Evolutionary conservation across 768 basidiomycete species (phyloP), one percentile per base, ranked within the genome.

Genomic region (Tricholoma terreum): DNA sequence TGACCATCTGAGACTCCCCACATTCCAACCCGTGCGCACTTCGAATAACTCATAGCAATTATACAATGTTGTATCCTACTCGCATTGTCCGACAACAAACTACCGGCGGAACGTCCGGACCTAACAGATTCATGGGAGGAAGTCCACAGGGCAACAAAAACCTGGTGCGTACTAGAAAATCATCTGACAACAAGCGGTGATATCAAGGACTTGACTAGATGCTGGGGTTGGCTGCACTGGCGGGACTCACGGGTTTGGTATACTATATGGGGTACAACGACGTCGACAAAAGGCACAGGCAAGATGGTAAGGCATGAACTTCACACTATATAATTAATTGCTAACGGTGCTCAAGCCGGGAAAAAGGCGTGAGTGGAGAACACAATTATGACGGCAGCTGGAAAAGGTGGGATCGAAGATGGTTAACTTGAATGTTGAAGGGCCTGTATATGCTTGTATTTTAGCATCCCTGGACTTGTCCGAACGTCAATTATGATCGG

Each of bases 241-340:
- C 58, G 6, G 66, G 57, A 7, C 24, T 65, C 14, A 62, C 66
- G 2, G 52, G 59, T 17, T 27, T 63, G 24, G 64, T 56, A 14
- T 67, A 67, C 52, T 65, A 58, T 49, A 48, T 54, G 56, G 66
- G 64, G 19, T 67, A 62, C 36, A 59, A 57, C 35, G 66, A 65
- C 31, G 62, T 67, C 6, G 64, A 65, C 19, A 63, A 62, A 30
- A 59, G 66, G 50, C 64, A 67, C 54, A 61, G 55, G 40, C 57
- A 58, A 14, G 63, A 66, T 52, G 63, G 65, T 66, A 56, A 55
- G 64, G 58, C 27, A 61, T 58, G 51, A 19, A 22, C 15, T 33
- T 31, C 17, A 9, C 15, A 34, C 38, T 34, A 30, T 19, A n/a
- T n/a, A 27, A 27, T 6, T 42, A 15, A 54, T 35, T n/a, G 40